Evolutionary conservation across 768 basidiomycete genomes (phyloP).

Genomic region (Boletus edulis): DNA sequence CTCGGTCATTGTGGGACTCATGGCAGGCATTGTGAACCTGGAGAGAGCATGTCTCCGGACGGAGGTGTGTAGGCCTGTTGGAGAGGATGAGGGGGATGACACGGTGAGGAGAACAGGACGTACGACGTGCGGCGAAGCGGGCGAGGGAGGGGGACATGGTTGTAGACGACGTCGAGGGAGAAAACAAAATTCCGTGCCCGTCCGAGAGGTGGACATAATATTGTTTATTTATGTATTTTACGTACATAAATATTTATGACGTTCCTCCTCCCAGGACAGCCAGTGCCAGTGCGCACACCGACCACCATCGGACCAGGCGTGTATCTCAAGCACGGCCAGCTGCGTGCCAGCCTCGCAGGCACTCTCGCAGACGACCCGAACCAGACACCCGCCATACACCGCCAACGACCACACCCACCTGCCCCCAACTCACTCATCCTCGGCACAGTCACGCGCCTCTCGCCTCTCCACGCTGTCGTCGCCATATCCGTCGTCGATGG

Average conservation of each 20-base stretch:
- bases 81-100: neutral
- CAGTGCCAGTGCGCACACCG: slow-evolving; percentile 48
- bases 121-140: slow-evolving; percentile 67
- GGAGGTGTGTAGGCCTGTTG: slow-evolving; percentile 78
- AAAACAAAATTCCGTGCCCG: slow-evolving; percentile 19
- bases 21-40: slow-evolving; percentile 95
- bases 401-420: slow-evolving; percentile 71
- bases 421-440: slow-evolving; percentile 73
- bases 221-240: neutral
- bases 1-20: slow-evolving; percentile 99
- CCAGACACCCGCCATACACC: slow-evolving; percentile 49
- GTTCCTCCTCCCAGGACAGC: slow-evolving; percentile 75
- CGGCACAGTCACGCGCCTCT: slow-evolving; percentile 79
- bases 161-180: slow-evolving; percentile 8
- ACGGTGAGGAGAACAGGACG: slow-evolving; percentile 20
- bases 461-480: slow-evolving; percentile 78
- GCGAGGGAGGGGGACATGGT: slow-evolving; percentile 63
- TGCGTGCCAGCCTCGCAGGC: slow-evolving; percentile 73
- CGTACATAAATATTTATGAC: slow-evolving; percentile 21
- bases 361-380: slow-evolving; percentile 36
- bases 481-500: slow-evolving; percentile 88
- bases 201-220: slow-evolving; percentile 15
- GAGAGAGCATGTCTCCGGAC: slow-evolving; percentile 74
- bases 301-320: slow-evolving; percentile 64
- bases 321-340: slow-evolving; percentile 59